A percentile compares a stretch with the other conserved stretches of the same genome.
Conservation (phyloP, 768 basidiomycete species). For the Termitomyces sp. region DNA sequence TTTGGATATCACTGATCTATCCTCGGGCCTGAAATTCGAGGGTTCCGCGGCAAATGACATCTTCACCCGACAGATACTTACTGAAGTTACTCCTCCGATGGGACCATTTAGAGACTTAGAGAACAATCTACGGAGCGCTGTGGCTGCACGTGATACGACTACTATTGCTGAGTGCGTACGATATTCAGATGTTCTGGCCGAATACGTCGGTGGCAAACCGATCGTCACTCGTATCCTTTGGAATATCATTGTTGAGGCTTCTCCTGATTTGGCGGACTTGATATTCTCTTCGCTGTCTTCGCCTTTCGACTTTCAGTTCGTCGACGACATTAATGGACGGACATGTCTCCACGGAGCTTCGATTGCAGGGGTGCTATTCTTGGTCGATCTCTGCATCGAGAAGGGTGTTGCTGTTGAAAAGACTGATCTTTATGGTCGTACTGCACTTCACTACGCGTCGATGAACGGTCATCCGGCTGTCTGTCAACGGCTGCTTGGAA, state of each 20-base stretch:
- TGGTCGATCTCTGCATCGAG: conserved; percentile 78
- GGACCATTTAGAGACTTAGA: conserved; percentile 87
- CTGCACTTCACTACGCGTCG: conserved; percentile 92
- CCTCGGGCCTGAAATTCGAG: conserved; percentile 73
- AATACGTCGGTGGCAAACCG: conserved; percentile 53
- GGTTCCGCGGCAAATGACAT: conserved; percentile 73
- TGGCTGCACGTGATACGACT: conserved; percentile 53
- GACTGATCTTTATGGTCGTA: conserved; percentile 87
- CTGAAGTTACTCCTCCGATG: conserved; percentile 54
- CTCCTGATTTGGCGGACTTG: conserved; percentile 64
- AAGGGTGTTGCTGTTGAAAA: conserved; percentile 67
- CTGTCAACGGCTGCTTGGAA: conserved; percentile 71
- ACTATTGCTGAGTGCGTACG: conserved; percentile 66
- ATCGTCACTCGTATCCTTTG: conserved; percentile 91
- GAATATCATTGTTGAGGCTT: conserved; percentile 85
- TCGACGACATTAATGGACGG: conserved; percentile 96
- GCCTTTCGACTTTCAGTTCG: conserved; percentile 84
- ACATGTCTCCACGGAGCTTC: conserved; percentile 93
- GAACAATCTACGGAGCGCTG: conserved; percentile 76
- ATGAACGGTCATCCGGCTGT: conserved; percentile 84
- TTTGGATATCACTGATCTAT: conserved; percentile 72
- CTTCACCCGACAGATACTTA: conserved; percentile 64
- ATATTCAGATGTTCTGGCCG: conserved; percentile 62
- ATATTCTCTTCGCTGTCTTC: conserved; percentile 61
- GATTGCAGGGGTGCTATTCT: conserved; percentile 71